A percentile compares a stretch with the other conserved stretches of the same genome.
Evolutionary conservation across 2,329 filamentous ascomycete species (phyloP).

Genomic region (Metarhizium sp.): DNA sequence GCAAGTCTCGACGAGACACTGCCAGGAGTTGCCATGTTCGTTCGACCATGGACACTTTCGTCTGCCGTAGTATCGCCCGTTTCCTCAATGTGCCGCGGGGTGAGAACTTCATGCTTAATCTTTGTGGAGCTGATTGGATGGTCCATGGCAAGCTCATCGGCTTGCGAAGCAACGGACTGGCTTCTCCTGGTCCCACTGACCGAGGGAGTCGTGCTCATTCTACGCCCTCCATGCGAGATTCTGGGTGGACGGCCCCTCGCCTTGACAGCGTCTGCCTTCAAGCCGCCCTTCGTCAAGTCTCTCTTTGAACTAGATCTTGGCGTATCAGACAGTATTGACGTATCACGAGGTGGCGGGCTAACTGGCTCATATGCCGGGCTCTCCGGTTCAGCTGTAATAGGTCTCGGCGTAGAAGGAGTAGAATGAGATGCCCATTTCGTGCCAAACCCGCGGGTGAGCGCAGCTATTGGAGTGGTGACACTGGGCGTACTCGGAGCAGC

Average conservation of each 20-base stretch:
- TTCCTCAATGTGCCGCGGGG: slow-evolving; percentile 45
- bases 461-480: slow-evolving; percentile 15
- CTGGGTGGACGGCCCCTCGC: slow-evolving; percentile 26
- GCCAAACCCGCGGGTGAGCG: slow-evolving; percentile 30
- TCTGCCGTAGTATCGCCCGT: slow-evolving; percentile 46
- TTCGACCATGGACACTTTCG: slow-evolving; percentile 36
- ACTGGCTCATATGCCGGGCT: slow-evolving; percentile 50
- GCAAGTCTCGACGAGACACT: slow-evolving; percentile 28
- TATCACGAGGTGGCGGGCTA: slow-evolving; percentile 39
- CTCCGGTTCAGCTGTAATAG: slow-evolving; percentile 26
- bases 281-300: slow-evolving; percentile 16
- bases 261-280: slow-evolving; percentile 19
- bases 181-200: slow-evolving; percentile 28
- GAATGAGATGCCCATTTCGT: slow-evolving; percentile 51
- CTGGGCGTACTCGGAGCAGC: slow-evolving; percentile 26
- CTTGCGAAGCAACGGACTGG: slow-evolving; percentile 35
- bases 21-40: slow-evolving; percentile 26
- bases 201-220: slow-evolving; percentile 26
- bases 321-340: slow-evolving; percentile 26
- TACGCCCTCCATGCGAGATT: slow-evolving; percentile 23
- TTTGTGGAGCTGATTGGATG: slow-evolving; percentile 26
- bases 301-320: slow-evolving; percentile 21
- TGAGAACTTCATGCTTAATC: slow-evolving; percentile 52
- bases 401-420: slow-evolving; percentile 48
- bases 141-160: slow-evolving; percentile 39